Evolutionary conservation across 2,329 filamentous ascomycete species (phyloP).

Genomic region (Ophiostoma ips): DNA sequence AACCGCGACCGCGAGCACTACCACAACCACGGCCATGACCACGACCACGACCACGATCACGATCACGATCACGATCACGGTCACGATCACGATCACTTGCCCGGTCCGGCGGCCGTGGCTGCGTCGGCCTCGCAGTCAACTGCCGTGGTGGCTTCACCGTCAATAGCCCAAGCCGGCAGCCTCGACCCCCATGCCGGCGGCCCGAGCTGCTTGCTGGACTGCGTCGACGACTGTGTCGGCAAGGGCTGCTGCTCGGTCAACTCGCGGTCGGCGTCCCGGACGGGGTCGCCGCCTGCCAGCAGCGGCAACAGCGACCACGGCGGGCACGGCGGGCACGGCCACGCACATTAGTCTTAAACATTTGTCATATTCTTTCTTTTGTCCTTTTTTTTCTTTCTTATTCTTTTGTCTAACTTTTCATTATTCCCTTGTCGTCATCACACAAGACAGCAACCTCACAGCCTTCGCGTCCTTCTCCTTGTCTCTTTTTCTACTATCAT

Average conservation of each 20-base stretch:
- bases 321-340: slow-evolving; percentile 14
- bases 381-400: background rate
- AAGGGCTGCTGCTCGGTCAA: slow-evolving; percentile 33
- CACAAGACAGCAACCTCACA: no score
- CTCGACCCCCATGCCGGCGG: slow-evolving; percentile 9
- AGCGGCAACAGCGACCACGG: slow-evolving; percentile 22
- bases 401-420: background rate
- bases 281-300: slow-evolving; percentile 21
- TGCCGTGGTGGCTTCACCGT: background rate
- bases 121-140: background rate
- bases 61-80: slow-evolving; percentile 14
- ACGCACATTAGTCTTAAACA: slow-evolving; percentile 8
- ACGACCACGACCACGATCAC: background rate
- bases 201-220: slow-evolving; percentile 35
- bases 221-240: slow-evolving; percentile 33
- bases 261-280: slow-evolving; percentile 16
- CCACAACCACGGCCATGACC: background rate
- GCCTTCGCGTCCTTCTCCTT: no score
- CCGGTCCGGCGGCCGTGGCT: background rate
- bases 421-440: no score
- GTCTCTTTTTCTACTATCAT: no score
- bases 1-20: slow-evolving; percentile 16
- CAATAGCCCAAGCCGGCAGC: slow-evolving; percentile 14
- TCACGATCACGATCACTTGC: slow-evolving; percentile 8
- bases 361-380: background rate